Evolutionary conservation across 2,329 filamentous ascomycete genomes (phyloP).

Genomic region (Xylaria sp.): DNA sequence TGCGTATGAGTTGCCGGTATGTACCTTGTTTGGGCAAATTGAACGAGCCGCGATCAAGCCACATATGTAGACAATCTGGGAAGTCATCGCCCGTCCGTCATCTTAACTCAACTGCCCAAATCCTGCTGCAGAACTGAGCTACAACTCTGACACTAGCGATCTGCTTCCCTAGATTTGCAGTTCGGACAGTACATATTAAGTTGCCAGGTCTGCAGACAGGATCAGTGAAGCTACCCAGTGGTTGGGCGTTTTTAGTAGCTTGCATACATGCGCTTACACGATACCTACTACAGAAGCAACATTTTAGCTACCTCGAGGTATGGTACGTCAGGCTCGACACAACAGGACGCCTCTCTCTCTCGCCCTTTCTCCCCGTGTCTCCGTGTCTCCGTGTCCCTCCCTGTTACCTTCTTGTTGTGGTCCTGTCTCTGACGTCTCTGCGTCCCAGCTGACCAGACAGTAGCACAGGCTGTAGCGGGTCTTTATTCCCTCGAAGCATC

Average conservation of each 20-base stretch:
- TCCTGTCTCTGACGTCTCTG: background rate
- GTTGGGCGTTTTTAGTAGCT: conserved; percentile 10
- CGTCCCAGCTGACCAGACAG: conserved; percentile 15
- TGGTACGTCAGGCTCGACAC: conserved; percentile 13
- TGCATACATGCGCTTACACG: conserved; percentile 24
- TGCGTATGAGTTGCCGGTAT: background rate
- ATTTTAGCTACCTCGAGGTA: conserved; percentile 23
- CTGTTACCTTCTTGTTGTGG: background rate
- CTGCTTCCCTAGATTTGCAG: conserved; percentile 12
- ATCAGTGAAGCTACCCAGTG: background rate
- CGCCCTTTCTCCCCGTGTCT: background rate
- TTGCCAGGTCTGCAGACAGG: conserved; percentile 2
- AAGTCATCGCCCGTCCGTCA: conserved; percentile 22
- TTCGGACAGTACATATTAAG: conserved; percentile 11
- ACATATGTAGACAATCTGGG: conserved; percentile 29
- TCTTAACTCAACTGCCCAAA: conserved; percentile 15
- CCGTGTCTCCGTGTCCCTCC: background rate
- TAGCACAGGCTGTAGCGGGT: conserved; percentile 16
- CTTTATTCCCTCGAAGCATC: background rate
- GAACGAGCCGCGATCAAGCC: conserved; percentile 36
- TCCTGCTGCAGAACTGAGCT: conserved; percentile 1
- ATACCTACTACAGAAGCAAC: conserved; percentile 11
- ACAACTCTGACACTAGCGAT: conserved; percentile 11
- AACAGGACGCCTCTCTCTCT: background rate
- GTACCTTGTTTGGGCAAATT: conserved; percentile 24